Evolutionary conservation across 2,329 filamentous ascomycete species (phyloP), one percentile per base, ranked within the genome.

Genomic region (Curvularia verruculosa): DNA sequence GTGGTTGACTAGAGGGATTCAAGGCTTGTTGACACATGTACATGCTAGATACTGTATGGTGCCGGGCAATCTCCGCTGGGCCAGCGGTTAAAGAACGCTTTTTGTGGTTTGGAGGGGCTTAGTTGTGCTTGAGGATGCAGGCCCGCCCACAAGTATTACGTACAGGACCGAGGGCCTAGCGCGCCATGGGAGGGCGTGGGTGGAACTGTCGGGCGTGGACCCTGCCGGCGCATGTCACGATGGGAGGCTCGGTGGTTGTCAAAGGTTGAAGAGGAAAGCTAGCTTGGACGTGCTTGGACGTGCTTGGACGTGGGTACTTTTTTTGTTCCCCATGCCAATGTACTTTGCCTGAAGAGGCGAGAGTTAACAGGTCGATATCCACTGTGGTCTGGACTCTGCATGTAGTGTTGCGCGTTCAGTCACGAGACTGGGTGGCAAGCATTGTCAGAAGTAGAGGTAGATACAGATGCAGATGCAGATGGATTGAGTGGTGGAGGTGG

Each of bases 101-200:
- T 37, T 47, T 37, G 36, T 37, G 28, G 48, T 49, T 47, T 53
- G 45, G 49, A 26, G 59, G 50, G 47, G 60, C 54, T 65, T 66
- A 58, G 59, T 50, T 55, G 31, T 54, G 48, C 26, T 52, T 58
- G 44, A 62, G 46, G 57, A 63, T 62, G 60, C 58, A 52, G 43
- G 50, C 45, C n/a, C 60, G 37, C 44, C 46, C 56, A 52, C 56
- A 54, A 47, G 39, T 55, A 58, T 69, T 69, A 69, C 65, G 66
- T 69, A 68, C 56, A 56, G 53, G 40, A 39, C 57, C 47, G 56
- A 45, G 47, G 46, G 50, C 50, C 44, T 54, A 63, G 54, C 54
- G 60, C 60, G 63, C 65, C 63, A 65, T 44, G 28, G 40, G 28
- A 31, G 28, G 28, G 28, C 29, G 51, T 59, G 56, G 55, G 41